Conservation (phyloP, 2,329 filamentous ascomycete species). For the Salinomyces thailandicus region DNA sequence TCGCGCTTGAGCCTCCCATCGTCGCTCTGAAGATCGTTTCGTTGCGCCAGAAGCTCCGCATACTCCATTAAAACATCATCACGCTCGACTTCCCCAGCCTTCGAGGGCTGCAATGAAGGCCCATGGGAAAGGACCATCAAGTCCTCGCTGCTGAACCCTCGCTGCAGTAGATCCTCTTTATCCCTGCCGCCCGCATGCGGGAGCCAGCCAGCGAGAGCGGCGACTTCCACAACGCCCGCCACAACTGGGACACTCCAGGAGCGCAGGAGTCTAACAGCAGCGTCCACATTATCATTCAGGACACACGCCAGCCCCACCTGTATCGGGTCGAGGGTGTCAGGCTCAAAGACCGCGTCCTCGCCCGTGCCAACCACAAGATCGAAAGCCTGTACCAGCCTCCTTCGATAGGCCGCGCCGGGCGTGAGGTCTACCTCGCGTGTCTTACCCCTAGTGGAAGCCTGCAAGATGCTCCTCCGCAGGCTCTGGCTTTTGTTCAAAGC, state of each 20-base stretch:
- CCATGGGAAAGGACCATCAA: constrained; percentile 69
- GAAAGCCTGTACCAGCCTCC: constrained; percentile 62
- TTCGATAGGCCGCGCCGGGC: constrained; percentile 58
- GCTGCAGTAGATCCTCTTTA: constrained; percentile 40
- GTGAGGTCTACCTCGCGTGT: constrained; percentile 40
- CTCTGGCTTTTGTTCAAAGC: constrained; percentile 33
- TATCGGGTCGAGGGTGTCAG: constrained; percentile 64
- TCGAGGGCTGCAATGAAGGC: constrained; percentile 26
- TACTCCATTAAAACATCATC: constrained; percentile 72
- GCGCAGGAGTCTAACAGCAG: constrained; percentile 61
- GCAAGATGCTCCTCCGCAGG: constrained; percentile 21
- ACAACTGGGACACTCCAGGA: constrained; percentile 73
- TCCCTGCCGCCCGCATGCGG: constrained; percentile 45
- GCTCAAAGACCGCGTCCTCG: constrained; percentile 56
- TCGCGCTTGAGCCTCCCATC: constrained; percentile 31
- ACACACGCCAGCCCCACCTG: constrained; percentile 75
- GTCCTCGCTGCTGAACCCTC: constrained; percentile 68
- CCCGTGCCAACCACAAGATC: constrained; percentile 52
- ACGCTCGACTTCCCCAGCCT: constrained; percentile 64
- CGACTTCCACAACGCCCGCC: constrained; percentile 70
- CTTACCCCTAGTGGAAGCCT: constrained; percentile 23
- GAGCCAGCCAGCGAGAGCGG: constrained; percentile 75
- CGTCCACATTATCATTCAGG: constrained; percentile 72
- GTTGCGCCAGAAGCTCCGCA: constrained; percentile 50
- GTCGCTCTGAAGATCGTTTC: constrained; percentile 19